phyloP scores from a whole-genome alignment of 306 rosid species.

The Vicia villosa region DNA sequence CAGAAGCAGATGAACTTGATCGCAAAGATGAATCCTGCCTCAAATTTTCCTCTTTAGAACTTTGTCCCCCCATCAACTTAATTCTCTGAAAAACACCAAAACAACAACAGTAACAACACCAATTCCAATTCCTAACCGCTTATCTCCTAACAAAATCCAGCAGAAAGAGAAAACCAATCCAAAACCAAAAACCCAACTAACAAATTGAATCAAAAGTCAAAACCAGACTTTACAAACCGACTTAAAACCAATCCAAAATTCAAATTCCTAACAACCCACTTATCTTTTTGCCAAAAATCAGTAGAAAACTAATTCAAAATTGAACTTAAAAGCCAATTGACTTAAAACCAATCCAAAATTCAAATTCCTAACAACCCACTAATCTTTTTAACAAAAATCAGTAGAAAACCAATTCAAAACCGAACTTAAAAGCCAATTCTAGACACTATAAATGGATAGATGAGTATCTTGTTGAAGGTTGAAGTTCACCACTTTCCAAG shows the following conservation, averaged over 20 bases:
- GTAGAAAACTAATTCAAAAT: constrained; percentile 30
- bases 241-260: not conserved
- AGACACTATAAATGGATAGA: constrained; percentile 25
- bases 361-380: not conserved
- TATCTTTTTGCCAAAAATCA: constrained; percentile 32
- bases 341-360: not conserved
- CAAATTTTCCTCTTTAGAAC: constrained; percentile 56
- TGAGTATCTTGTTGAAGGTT: constrained; percentile 24
- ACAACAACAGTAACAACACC: constrained; percentile 1
- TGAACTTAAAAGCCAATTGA: not conserved
- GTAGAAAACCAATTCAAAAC: constrained; percentile 36
- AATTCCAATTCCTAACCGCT: constrained; percentile 3
- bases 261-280: constrained; percentile 1
- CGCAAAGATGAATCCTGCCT: constrained; percentile 52
- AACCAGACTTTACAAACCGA: constrained; percentile 24
- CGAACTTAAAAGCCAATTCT: constrained; percentile 16
- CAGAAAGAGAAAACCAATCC: constrained; percentile 37
- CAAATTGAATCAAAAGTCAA: constrained; percentile 19
- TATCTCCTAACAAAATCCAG: constrained; percentile 31
- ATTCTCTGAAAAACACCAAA: constrained; percentile 37
- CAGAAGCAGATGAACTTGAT: constrained; percentile 44
- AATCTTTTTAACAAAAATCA: constrained; percentile 32
- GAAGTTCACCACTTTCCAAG: constrained; percentile 28
- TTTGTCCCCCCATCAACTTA: constrained; percentile 74
- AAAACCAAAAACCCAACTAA: constrained; percentile 1